These are phyloP conservation scores for Cryptosporidium ryanae DNA, from an alignment of 169 alveolate species.

Conservation along the genomic window DNA sequence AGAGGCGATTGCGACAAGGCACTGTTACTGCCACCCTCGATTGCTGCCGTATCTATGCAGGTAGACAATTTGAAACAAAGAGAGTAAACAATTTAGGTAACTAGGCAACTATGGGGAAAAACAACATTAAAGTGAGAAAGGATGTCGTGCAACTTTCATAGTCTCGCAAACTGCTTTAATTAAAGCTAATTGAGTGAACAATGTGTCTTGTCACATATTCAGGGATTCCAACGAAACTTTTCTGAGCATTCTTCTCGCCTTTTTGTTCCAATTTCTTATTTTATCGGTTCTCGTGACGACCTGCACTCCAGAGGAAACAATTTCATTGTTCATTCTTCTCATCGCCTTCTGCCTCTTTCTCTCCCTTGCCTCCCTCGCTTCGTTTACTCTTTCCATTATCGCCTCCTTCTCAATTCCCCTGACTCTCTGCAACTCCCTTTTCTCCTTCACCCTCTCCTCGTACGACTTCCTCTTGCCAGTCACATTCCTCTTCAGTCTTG, in stretches of 20 bases:
- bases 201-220: constrained; percentile 14
- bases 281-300: constrained; percentile 65
- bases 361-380: constrained; percentile 38
- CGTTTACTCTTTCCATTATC: constrained; percentile 13
- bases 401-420: constrained; percentile 30
- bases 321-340: constrained; percentile 29
- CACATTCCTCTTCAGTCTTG: constrained; percentile 38
- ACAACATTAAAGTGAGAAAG: too few relatives aligned
- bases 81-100: too few relatives aligned
- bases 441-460: constrained; percentile 31
- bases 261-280: constrained; percentile 60
- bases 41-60: too few relatives aligned
- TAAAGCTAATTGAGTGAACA: too few relatives aligned
- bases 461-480: constrained; percentile 24
- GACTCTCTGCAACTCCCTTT: constrained; percentile 27
- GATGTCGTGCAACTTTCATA: too few relatives aligned
- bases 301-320: constrained; percentile 59
- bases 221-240: constrained; percentile 49
- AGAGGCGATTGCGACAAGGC: too few relatives aligned
- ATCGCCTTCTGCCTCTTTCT: constrained; percentile 19
- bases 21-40: too few relatives aligned
- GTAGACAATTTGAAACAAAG: too few relatives aligned
- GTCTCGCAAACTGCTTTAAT: too few relatives aligned
- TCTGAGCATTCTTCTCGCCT: constrained; percentile 68
- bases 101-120: too few relatives aligned